Base-by-base conservation (phyloP, 345 rosid species). In the Gossypium turneri region DNA sequence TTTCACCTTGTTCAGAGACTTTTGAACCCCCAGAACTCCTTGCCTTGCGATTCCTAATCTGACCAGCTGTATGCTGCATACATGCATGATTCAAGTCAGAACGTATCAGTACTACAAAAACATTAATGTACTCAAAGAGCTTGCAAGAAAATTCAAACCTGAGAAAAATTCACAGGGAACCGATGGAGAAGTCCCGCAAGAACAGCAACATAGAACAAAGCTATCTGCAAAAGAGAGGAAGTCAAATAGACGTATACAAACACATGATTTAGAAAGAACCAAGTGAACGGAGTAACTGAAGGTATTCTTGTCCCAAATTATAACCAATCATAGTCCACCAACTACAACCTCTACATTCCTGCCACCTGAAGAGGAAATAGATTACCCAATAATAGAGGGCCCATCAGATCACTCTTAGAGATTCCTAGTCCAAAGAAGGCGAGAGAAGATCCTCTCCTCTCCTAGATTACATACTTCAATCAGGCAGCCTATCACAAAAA, bases 171-270 rank as follows among this genome's bases (percentile, higher is more conserved):
- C 51, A 87, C 77, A 76, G 99, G 98, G 79, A 90, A 86, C 16
- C 88, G 85, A 62, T 88, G 89, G 72, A 95, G 87, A 82, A 92
- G 90, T 79, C 92, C 94, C 3, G 86, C 92, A 81, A 95, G 96
- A 64, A 87, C 90, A 47, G 93, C 97, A 27, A 87, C 86, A 59
- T 92, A 89, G 82, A 94, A 90, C 75, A 91, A 67, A 72, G 89
- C 90, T 76, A 95, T 86, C 99, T 93, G 91, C 86, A 80, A 71
- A 71, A 66, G 63, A 67, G 38, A 82, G 60, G 27, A 70, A 59
- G 24, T 70, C 44, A 50, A 38, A 74, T 52, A 38, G 12, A 57
- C 48, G 56, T 24, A 67, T 13, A 47, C 1, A 5, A 24, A 8
- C 57, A 45, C 50, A 9, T 45, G 50, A 45, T 45, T 45, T 45